phyloP scores from a whole-genome alignment of 495 filamentous ascomycete genomes.

The Aspergillus ellipticus region DNA sequence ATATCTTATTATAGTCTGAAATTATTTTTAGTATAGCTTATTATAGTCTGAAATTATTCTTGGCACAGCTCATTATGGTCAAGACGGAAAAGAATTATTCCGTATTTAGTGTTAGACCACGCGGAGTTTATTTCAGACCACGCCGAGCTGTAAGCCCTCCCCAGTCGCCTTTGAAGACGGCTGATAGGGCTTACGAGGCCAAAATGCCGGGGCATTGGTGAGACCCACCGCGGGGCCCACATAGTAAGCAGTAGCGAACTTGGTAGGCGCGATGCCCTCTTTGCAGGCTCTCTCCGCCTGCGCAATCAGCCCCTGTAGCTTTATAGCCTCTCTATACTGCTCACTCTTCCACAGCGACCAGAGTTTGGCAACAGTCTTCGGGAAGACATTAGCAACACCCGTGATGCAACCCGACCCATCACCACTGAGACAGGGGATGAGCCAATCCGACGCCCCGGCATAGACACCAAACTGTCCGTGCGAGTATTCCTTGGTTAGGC shows the following conservation, averaged over 20 bases:
- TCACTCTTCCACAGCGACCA: constrained; percentile 62
- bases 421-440: constrained; percentile 48
- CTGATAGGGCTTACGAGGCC: constrained; percentile 23
- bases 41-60: no score
- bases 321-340: constrained; percentile 59
- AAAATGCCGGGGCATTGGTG: constrained; percentile 15
- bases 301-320: constrained; percentile 68
- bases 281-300: constrained; percentile 79
- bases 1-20: no score
- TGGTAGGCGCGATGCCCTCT: constrained; percentile 65
- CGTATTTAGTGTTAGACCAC: no score
- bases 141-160: no score
- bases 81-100: no score
- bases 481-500: constrained; percentile 46
- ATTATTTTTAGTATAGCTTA: no score
- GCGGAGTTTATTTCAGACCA: no score
- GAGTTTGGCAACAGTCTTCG: constrained; percentile 59
- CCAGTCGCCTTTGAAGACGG: constrained; percentile 21
- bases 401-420: constrained; percentile 61
- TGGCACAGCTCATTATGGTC: no score
- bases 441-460: constrained; percentile 62
- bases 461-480: constrained; percentile 55
- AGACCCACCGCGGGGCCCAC: constrained; percentile 25
- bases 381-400: constrained; percentile 65
- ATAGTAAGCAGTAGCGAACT: constrained; percentile 52